Conservation (phyloP, 176 grass and related monocot genomes). For the Calamus simplicifolius region DNA sequence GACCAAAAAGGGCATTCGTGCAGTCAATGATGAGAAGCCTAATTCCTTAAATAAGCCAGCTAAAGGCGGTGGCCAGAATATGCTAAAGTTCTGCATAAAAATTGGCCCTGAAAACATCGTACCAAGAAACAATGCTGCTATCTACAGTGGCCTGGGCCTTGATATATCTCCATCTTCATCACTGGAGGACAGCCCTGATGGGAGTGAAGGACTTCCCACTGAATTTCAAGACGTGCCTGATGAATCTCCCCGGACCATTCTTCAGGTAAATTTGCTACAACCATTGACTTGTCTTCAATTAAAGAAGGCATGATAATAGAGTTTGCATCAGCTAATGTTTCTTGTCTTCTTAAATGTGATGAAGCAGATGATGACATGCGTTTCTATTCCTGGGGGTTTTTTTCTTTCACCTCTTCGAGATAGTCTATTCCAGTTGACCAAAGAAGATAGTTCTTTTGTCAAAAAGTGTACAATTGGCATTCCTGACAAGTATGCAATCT, state of each 20-base stretch:
- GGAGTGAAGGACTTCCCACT: slow-evolving; percentile 36
- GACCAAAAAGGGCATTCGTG: slow-evolving; percentile 37
- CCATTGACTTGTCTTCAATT: background rate
- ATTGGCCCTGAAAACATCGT: slow-evolving; percentile 57
- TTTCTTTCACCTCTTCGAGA: slow-evolving; percentile 61
- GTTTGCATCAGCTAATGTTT: no score
- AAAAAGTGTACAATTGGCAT: slow-evolving; percentile 37
- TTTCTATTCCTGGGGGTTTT: slow-evolving; percentile 55
- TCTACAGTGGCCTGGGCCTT: slow-evolving; percentile 85
- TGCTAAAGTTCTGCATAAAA: slow-evolving; percentile 93
- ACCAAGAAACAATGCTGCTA: slow-evolving; percentile 75
- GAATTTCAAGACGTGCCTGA: slow-evolving; percentile 40
- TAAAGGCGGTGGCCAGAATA: slow-evolving; percentile 53
- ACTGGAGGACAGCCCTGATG: slow-evolving; percentile 67
- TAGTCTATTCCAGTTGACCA: slow-evolving; percentile 49
- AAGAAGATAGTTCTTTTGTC: slow-evolving; percentile 38
- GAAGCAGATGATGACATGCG: slow-evolving; percentile 78
- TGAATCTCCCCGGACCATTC: slow-evolving; percentile 82
- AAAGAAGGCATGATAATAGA: no score
- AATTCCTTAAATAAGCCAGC: slow-evolving; percentile 37
- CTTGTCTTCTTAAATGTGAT: background rate
- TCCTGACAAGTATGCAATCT: slow-evolving; percentile 22
- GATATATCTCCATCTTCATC: slow-evolving; percentile 92
- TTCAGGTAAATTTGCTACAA: slow-evolving; percentile 52
- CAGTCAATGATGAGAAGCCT: slow-evolving; percentile 31